Evolutionary conservation across 106 monocot species (phyloP), one percentile per base, ranked within the genome.

Genomic region (Alisma plantagoaquatica): DNA sequence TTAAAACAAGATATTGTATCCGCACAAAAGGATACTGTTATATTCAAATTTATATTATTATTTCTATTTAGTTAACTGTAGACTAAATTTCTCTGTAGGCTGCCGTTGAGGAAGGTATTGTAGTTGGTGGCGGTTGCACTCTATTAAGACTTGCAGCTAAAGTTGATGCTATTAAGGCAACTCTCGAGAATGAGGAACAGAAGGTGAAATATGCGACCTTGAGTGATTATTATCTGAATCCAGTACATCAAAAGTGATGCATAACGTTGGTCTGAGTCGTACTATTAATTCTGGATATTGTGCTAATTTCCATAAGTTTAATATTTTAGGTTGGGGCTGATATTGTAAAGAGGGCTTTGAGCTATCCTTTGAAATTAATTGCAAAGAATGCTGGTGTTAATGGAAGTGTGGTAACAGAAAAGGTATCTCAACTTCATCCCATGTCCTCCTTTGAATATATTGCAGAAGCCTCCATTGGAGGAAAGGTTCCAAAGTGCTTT

Each of bases 301-400:
- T 3, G 5, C n/a, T 53, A 20, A 54, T 32, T 38, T 14, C 41
- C 12, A 3, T 1, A 30, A 42, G n/a, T 15, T 2, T 41, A 43
- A 10, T 50, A 20, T 49, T 60, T 14, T 54, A 73, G 73, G 77
- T 77, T 3, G 77, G 77, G 19, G 71, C 77, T 15, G 77, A 77
- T 17, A 77, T 77, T 41, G 77, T 77, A 0, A 77, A 58, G 49
- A 61, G 71, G 46, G 77, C 77, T 28, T 60, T 77, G 23, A 71
- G 71, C 57, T 77, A 77, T 46, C 77, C 77, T 19, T 4, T 77
- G 57, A 77, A 77, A 29, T 48, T 77, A 42, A 77, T 77, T 62
- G 77, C 77, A 0, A 77, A 77, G 41, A 77, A 71, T 67, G 71
- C 77, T 46, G 77, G 77, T 56, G 77, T 77, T 31, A 77, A 77